Base-by-base conservation (phyloP, 495 filamentous ascomycete genomes). In the Neurospora sp. region DNA sequence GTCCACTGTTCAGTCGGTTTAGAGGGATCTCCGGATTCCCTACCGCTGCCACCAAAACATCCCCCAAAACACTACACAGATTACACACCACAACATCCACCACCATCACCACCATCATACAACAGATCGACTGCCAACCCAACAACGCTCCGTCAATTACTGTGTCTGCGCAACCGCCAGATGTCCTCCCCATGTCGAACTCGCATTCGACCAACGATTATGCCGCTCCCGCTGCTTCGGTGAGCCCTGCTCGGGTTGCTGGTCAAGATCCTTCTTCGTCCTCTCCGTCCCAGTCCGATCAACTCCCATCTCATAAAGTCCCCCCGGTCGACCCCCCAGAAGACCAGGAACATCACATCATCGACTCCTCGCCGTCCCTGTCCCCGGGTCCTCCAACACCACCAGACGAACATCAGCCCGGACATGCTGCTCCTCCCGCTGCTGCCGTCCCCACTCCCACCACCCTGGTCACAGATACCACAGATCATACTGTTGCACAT, bases 151-250 rank as follows among this genome's bases (percentile, higher is more conserved):
- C 54, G 12, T 35, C 54, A 18, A 66, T 66, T 66, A 14, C 54
- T 66, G 54, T 66, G 14, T 35, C 54, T 66, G 54, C 54, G 27
- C 54, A 31, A 78, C 76, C 77, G 82, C 80, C 83, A 82, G 79
- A 86, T 85, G 85, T 83, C 80, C 79, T 78, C 78, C 84, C 82
- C 84, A 86, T 86, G 85, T 86, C 84, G 78, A 84, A 78, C 76
- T 78, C 81, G 78, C 78, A 80, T 75, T 74, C 71, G 79, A 72
- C 77, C 72, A 76, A 78, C 83, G 81, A 84, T 83, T 81, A 86
- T 86, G 82, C 82, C 85, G 83, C 85, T 83, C 77, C 77, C 78
- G 82, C 81, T 77, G 81, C 83, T 80, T 79, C 80, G 82, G 80
- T 86, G 83, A 86, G 83, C 80, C 76, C 82, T 76, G 72, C 75